Evolutionary conservation across 345 rosid species (phyloP).

Genomic region (Brassica rapa): DNA sequence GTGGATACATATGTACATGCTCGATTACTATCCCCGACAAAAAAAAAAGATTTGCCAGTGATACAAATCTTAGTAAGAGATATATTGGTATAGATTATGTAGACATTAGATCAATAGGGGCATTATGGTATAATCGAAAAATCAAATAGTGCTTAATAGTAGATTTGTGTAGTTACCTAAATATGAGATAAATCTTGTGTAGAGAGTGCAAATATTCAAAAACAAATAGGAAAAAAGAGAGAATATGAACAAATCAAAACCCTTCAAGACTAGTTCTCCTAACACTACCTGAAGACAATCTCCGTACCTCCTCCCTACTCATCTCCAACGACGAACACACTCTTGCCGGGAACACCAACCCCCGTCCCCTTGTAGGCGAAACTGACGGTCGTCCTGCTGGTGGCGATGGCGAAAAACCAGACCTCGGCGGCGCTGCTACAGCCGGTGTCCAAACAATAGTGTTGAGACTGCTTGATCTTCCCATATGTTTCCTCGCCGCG

Average conservation of each 20-base stretch:
- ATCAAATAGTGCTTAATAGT: too few species aligned
- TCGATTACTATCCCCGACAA: too few species aligned
- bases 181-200: too few species aligned
- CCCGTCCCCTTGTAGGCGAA: conserved; percentile 57
- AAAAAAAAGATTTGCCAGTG: too few species aligned
- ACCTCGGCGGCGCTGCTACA: conserved; percentile 47
- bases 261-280: conserved; percentile 91
- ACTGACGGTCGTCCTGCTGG: conserved; percentile 56
- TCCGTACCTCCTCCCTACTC: conserved; percentile 68
- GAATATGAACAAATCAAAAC: conserved; percentile 55
- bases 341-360: conserved; percentile 41
- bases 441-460: conserved; percentile 52
- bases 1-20: too few species aligned
- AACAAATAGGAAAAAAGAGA: too few species aligned
- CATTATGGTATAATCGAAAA: too few species aligned
- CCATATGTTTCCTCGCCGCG: conserved; percentile 66
- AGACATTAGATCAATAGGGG: too few species aligned
- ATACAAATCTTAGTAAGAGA: too few species aligned
- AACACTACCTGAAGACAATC: conserved; percentile 60
- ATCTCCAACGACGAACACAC: conserved; percentile 67
- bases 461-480: conserved; percentile 83
- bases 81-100: too few species aligned
- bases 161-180: too few species aligned
- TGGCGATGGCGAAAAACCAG: conserved; percentile 77
- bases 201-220: too few species aligned